phyloP scores from a whole-genome alignment of 129 eudicot species.

The Artemisia tridentata region DNA sequence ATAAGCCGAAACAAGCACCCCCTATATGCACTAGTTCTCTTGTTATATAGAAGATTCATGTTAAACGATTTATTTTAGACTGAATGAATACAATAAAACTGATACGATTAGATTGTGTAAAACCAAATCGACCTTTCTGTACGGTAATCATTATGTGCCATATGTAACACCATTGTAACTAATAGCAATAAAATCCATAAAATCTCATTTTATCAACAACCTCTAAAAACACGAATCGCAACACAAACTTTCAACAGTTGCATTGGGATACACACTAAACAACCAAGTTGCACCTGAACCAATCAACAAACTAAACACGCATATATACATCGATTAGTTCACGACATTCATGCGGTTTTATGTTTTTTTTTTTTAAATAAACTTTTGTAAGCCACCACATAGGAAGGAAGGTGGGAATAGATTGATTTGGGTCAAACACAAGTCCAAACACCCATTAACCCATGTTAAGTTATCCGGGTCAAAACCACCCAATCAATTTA shows the following conservation, averaged over 20 bases:
- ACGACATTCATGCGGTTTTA: constrained; percentile 22
- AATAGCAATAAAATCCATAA: neutral
- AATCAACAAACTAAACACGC: constrained; percentile 27
- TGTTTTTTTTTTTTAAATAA: constrained; percentile 6
- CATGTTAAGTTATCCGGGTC: no score
- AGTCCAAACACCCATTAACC: no score
- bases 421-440: no score
- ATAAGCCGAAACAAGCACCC: no score
- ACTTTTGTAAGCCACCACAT: constrained; percentile 27
- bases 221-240: constrained; percentile 1
- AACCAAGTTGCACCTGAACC: neutral
- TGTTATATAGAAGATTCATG: no score
- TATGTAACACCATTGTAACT: neutral
- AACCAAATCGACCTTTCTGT: neutral
- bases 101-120: neutral
- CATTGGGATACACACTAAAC: constrained; percentile 1
- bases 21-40: no score
- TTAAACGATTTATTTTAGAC: no score
- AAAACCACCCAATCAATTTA: no score
- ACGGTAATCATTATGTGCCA: neutral
- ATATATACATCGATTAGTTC: constrained; percentile 27
- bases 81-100: no score
- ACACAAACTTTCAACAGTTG: constrained; percentile 13
- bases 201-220: neutral
- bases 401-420: no score